These are phyloP conservation scores for Takashimella koratensis DNA, from an alignment of 1,284 basidiomycete genomes.

Conservation along the genomic window DNA sequence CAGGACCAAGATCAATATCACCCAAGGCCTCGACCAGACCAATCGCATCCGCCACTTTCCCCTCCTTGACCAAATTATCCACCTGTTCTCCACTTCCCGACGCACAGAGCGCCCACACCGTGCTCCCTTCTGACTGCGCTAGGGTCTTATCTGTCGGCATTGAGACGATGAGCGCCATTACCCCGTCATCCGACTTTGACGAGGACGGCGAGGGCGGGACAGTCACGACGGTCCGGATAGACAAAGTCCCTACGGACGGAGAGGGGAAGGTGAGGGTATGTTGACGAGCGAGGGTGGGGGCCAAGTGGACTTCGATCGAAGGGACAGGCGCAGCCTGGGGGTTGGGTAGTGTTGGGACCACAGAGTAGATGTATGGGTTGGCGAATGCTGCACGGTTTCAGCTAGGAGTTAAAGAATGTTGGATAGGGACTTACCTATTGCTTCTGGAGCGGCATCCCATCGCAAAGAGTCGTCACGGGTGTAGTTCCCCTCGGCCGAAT, in stretches of 20 bases:
- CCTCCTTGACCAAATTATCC: conserved; percentile 72
- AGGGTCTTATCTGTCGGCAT: conserved; percentile 67
- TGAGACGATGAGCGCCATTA: conserved; percentile 57
- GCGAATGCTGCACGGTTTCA: conserved; percentile 62
- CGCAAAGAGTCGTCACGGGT: conserved; percentile 61
- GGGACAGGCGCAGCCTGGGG: conserved; percentile 52
- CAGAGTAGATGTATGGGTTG: conserved; percentile 78
- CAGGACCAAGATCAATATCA: conserved; percentile 64
- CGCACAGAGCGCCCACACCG: conserved; percentile 72
- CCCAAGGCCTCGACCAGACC: conserved; percentile 69
- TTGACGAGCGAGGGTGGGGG: conserved; percentile 62
- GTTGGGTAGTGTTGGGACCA: conserved; percentile 59
- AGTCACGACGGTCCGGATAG: conserved; percentile 10
- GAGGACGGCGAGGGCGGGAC: conserved; percentile 19
- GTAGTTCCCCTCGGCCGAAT: conserved; percentile 65
- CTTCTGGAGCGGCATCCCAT: conserved; percentile 79
- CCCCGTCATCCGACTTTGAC: conserved; percentile 54
- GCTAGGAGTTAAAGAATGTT: not conserved
- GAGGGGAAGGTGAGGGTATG: conserved; percentile 65
- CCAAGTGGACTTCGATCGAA: conserved; percentile 72
- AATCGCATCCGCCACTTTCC: conserved; percentile 74
- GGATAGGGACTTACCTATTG: conserved; percentile 57
- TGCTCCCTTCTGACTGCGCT: conserved; percentile 63
- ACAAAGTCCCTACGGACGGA: conserved; percentile 24
- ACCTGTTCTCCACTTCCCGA: conserved; percentile 74